Evolutionary conservation across 345 rosid genomes (phyloP), one percentile per base, ranked within the genome.

Genomic region (Dipteronia dyeriana): DNA sequence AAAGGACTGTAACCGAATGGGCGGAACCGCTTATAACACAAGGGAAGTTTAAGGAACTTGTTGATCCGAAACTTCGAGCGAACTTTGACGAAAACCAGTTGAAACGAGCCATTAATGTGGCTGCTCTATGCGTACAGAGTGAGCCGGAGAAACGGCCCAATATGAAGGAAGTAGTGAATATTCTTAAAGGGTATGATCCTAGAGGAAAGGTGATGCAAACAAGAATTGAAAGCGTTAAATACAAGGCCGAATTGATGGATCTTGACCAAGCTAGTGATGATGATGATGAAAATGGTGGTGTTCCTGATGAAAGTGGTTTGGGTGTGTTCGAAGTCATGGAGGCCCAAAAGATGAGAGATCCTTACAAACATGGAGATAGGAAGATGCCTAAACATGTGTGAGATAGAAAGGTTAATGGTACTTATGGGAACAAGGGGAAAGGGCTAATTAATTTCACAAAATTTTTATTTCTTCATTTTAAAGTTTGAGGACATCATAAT

Each of bases 1-100:
- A 90, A 71, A 82, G 88, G 74, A 88, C 95, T 0, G 86, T 95
- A 34, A 87, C 94, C 1, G 95, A 91, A 73, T 93, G 97, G 98
- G 97, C 87, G 0, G 92, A 92, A 74, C 97, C 94, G 9, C 54
- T 88, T 64, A 90, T 89, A 5, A 38, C 66, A 3, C 83, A 88
- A 68, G 89, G 82, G 3, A 85, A 78, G 82, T 89, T 86, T 59
- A 88, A 84, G 62, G 98, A 91, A 16, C 89, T 93, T 7, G 97
- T 87, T 6, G 98, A 95, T 74, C 90, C 89, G 0, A 91, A 82
- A 70, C 86, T 92, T 8, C 68, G 87, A 41, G 97, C 92, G 7
- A 88, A 85, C 20, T 94, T 86, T 25, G 92, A 89, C 9, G 94
- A 91, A 76, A 84, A 75, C 43, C 91, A 92, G 67, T 73, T 95